Base-by-base conservation (phyloP, 768 basidiomycete genomes). In the Stropharia rugosoannulata region DNA sequence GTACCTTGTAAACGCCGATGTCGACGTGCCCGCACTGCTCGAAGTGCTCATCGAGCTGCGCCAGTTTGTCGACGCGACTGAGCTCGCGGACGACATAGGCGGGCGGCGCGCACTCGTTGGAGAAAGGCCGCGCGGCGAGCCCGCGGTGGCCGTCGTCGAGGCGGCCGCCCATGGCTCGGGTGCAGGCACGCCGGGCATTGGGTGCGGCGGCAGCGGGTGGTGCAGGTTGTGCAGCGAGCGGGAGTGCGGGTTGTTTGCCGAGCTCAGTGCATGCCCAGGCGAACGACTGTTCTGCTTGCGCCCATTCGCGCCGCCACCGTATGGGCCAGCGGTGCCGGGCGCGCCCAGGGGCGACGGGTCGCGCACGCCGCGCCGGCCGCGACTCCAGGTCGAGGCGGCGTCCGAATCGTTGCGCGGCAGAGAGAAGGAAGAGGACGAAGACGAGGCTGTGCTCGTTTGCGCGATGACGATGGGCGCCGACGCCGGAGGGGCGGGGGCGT, bases 1-100 rank as follows among this genome's bases (percentile, higher is more conserved):
- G 73, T 88, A 91, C 56, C 86, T 76, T 19, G 91, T 92, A 64
- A 92, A 93, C 35, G 85, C 84, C 18, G 82, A 85, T 19, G 84
- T 80, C 8, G 85, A 86, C 12, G 86, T 83, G 59, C 81, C 82
- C 10, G 86, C 85, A 64, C 85, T 89, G 47, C 82, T 83, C 8
- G 79, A 79, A n/a, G 83, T 85, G 55, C 83, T 82, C 78, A 79
- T 83, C 40, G 89, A 90, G 69, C 80, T 89, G 56, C 89, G 85
- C 89, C 89, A 91, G 69, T 89, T 91, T 59, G 75, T 77, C 19
- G 88, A 87, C 11, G 80, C 71, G 62, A 81, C 78, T 3, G 87
- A 86, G 62, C 81, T 83, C 36, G 85, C 79, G 62, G 81, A 84
- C 22, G 86, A 85, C 25, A 77, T 74, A 27, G 80, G 64, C 13